These are phyloP conservation scores for Gossypioides kirkii DNA, from an alignment of 345 rosid species.

Conservation along the genomic window DNA sequence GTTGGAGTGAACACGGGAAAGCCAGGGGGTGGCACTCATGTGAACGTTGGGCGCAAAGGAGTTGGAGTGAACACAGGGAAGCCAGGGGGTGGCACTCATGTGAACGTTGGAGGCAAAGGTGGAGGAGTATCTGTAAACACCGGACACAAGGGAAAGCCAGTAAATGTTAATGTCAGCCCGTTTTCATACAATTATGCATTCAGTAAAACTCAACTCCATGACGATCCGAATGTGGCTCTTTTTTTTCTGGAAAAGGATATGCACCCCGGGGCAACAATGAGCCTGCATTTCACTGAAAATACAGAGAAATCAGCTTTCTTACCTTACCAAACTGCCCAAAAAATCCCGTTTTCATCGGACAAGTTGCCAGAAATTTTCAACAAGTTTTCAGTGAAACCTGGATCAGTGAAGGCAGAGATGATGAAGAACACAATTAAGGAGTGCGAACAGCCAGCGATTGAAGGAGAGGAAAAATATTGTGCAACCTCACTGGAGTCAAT, in stretches of 20 bases:
- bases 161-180: constrained; percentile 48
- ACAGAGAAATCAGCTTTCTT: constrained; percentile 46
- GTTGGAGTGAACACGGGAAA: constrained; percentile 64
- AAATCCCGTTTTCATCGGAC: constrained; percentile 64
- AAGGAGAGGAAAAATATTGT: constrained; percentile 76
- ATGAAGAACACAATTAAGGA: constrained; percentile 60
- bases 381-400: constrained; percentile 47
- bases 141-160: constrained; percentile 62
- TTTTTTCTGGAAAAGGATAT: constrained; percentile 86
- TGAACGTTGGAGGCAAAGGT: constrained; percentile 54
- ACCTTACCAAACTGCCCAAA: constrained; percentile 55
- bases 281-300: constrained; percentile 47
- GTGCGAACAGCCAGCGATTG: constrained; percentile 57
- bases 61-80: constrained; percentile 54
- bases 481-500: constrained; percentile 81
- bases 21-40: constrained; percentile 61
- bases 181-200: constrained; percentile 41
- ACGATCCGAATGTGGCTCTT: constrained; percentile 50
- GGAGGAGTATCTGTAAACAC: constrained; percentile 51
- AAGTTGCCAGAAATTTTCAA: constrained; percentile 45
- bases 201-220: constrained; percentile 55
- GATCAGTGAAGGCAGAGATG: constrained; percentile 55
- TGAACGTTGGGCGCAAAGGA: constrained; percentile 56
- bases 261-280: constrained; percentile 47
- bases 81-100: constrained; percentile 50